Percentiles rank a stretch among this genome's conserved stretches.
Evolutionary conservation across 2,329 filamentous ascomycete genomes (phyloP).

Genomic region (Fusarium sp.): DNA sequence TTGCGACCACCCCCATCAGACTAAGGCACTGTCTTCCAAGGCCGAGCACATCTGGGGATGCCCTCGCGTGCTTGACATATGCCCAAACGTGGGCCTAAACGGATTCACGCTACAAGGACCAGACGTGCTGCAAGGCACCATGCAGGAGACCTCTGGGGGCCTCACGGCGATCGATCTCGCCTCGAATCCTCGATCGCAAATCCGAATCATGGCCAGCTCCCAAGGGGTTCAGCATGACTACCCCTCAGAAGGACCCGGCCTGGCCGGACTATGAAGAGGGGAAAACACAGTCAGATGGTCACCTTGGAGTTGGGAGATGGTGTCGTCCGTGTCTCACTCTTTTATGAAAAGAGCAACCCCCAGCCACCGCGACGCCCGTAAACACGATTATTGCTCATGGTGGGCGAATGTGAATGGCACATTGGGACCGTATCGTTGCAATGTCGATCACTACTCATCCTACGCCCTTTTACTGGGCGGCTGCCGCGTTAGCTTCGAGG

Average conservation of each 20-base stretch:
- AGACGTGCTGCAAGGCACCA: constrained; percentile 44
- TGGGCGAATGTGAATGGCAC: background rate
- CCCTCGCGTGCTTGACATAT: constrained; percentile 39
- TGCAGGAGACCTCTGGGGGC: constrained; percentile 35
- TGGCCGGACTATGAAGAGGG: constrained; percentile 36
- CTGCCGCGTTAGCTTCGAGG: constrained; percentile 31
- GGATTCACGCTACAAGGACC: constrained; percentile 23
- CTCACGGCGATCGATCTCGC: constrained; percentile 45
- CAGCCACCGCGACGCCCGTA: constrained; percentile 29
- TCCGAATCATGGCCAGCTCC: constrained; percentile 44
- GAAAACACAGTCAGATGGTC: constrained; percentile 47
- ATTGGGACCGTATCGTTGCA: background rate
- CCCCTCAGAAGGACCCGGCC: constrained; percentile 15
- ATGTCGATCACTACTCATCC: constrained; percentile 20
- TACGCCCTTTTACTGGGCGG: constrained; percentile 34
- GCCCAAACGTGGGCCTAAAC: constrained; percentile 26
- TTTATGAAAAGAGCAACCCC: constrained; percentile 10
- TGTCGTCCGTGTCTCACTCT: constrained; percentile 47
- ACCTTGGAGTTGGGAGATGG: constrained; percentile 36
- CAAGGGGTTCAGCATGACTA: constrained; percentile 43
- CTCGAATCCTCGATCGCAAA: constrained; percentile 43
- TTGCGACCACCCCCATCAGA: constrained; percentile 29
- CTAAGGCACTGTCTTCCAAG: background rate
- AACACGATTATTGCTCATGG: constrained; percentile 1
- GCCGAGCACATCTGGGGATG: background rate